Evolutionary conservation across 2,329 filamentous ascomycete species (phyloP), one percentile per base, ranked within the genome.

Genomic region (Ophiostoma pallidulum): DNA sequence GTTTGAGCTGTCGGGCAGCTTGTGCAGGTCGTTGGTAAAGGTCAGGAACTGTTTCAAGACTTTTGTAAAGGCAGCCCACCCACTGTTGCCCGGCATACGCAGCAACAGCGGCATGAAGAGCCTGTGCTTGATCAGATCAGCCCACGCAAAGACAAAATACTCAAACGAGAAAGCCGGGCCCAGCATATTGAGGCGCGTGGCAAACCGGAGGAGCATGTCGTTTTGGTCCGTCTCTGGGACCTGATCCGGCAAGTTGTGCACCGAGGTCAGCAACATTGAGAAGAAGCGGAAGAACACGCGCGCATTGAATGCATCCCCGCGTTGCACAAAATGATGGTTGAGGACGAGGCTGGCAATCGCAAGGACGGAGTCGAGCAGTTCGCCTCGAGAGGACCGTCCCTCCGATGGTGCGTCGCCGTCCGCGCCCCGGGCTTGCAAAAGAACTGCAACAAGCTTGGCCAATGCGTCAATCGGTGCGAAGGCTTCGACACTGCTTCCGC

Each of bases 221-320:
- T 71, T 71, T 53, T 78, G 77, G 56, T 87, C 82, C 18, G 75
- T 65, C 47, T 81, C 72, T 39, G 72, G 62, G 29, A 82, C 61
- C 48, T 82, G 73, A 51, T 80, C 73, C 12, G 74, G 74, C 41
- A 77, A 69, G 40, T 69, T 36, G 32, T 52, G 41, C 1, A 50
- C 32, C 18, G 32, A 18, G 62, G 85, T 86, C 4, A 98, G 73
- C 41, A 96, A 74, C 58, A 84, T 70, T 0, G 88, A 91, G 60
- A 96, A 84, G 36, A 98, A 74, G 39, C 91, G 82, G 75, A 90
- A 92, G 71, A 96, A 97, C 26, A 94, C 82, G 52, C 87, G 82
- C 60, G 91, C 85, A 58, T 88, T 91, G 69, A 94, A 90, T 33
- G 74, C 76, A 46, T 95, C 89, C 4, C 81, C 84, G 39, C 84